A percentile compares a stretch with the other conserved stretches of the same genome.
Conservation (phyloP, 2,329 filamentous ascomycete genomes). For the Orbilia blumenaviensis region DNA sequence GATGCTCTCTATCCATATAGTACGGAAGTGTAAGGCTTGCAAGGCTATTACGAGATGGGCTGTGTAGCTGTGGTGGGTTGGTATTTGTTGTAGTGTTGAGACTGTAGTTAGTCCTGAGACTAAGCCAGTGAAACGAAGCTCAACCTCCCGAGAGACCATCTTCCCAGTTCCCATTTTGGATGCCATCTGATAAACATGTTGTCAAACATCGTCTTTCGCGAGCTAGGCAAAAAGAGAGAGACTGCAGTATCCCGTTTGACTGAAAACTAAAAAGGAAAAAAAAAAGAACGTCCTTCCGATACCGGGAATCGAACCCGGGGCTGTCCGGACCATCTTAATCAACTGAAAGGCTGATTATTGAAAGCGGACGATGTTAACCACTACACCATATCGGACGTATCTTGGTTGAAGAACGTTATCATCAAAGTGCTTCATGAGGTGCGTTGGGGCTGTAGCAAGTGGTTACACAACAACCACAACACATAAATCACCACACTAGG, state of each 20-base stretch:
- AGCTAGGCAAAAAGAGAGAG: not conserved
- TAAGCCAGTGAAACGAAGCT: too few relatives aligned
- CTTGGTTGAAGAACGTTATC: not conserved
- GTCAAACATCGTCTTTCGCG: too few relatives aligned
- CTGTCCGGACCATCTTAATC: conserved; percentile 29
- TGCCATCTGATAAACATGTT: too few relatives aligned
- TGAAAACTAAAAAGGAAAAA: conserved; percentile 1
- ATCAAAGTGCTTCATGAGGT: not conserved
- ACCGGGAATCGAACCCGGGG: conserved; percentile 54
- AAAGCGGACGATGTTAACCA: conserved; percentile 54
- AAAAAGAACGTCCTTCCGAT: conserved; percentile 42
- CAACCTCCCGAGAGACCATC: too few relatives aligned
- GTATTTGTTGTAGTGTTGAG: too few relatives aligned
- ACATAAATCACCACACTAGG: not conserved
- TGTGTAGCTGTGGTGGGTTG: too few relatives aligned
- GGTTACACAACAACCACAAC: not conserved
- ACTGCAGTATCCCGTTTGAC: not conserved
- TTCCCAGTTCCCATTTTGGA: too few relatives aligned
- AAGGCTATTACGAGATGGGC: too few relatives aligned
- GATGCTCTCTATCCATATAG: too few relatives aligned
- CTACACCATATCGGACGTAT: conserved; percentile 52
- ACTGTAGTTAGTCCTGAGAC: too few relatives aligned
- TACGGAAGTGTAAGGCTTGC: too few relatives aligned
- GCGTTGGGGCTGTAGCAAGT: not conserved
- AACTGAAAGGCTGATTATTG: not conserved